Percentiles rank a stretch among this genome's conserved stretches.
Conservation (phyloP, 805 yeast species). For the Blastobotrys americana region DNA sequence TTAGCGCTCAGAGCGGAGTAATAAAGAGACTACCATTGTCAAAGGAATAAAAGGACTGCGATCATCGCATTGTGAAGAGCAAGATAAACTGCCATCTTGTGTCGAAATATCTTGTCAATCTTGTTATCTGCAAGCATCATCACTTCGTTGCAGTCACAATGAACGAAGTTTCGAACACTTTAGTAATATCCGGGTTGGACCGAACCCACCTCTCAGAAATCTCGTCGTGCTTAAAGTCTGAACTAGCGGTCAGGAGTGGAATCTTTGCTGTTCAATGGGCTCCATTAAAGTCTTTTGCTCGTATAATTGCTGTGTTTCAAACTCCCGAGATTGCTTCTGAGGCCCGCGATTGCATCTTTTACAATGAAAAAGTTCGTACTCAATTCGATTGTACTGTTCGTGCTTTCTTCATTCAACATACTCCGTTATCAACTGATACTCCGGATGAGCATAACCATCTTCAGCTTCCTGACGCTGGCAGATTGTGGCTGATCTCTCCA, state of each 20-base stretch:
- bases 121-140: too few species aligned
- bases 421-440: constrained; percentile 3
- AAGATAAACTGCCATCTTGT: too few species aligned
- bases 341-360: constrained; percentile 8
- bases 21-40: too few species aligned
- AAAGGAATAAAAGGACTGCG: too few species aligned
- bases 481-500: constrained; percentile 24
- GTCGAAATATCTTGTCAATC: too few species aligned
- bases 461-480: constrained; percentile 24
- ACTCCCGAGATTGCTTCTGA: constrained; percentile 11
- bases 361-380: constrained; percentile 7
- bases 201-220: not conserved
- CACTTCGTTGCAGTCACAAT: too few species aligned
- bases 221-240: not conserved
- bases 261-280: constrained; percentile 19
- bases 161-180: not conserved
- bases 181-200: not conserved
- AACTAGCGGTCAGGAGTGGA: not conserved
- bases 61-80: too few species aligned
- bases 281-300: constrained; percentile 18
- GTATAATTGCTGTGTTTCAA: constrained; percentile 21
- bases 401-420: constrained; percentile 4
- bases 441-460: constrained; percentile 6
- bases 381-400: constrained; percentile 7
- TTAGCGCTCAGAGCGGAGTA: too few species aligned